A percentile compares a stretch with the other conserved stretches of the same genome.
These are phyloP conservation scores for Zygoascus hellenicus DNA, from an alignment of 1,139 yeast species.

Conservation along the genomic window DNA sequence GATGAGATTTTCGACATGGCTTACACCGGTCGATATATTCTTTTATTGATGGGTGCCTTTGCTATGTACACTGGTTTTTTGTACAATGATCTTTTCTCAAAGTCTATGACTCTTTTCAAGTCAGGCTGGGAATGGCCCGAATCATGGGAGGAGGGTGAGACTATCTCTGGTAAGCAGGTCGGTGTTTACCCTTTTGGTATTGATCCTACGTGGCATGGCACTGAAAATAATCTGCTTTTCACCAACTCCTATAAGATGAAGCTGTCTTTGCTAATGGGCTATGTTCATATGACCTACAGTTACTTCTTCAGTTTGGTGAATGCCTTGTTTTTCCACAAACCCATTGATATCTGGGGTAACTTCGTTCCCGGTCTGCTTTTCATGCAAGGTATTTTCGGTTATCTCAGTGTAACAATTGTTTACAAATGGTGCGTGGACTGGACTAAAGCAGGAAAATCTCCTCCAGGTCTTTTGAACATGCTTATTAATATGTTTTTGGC, in stretches of 20 bases:
- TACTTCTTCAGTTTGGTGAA: slow-evolving; percentile 80
- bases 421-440: slow-evolving; percentile 96
- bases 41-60: slow-evolving; percentile 84
- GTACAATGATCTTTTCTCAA: slow-evolving; percentile 89
- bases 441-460: slow-evolving; percentile 65
- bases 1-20: slow-evolving; percentile 98
- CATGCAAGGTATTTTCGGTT: slow-evolving; percentile 96
- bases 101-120: slow-evolving; percentile 75
- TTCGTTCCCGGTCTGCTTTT: slow-evolving; percentile 90
- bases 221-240: slow-evolving; percentile 84
- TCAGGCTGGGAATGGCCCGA: slow-evolving; percentile 94
- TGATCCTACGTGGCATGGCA: slow-evolving; percentile 96
- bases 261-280: slow-evolving; percentile 90
- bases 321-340: slow-evolving; percentile 62
- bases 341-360: slow-evolving; percentile 84
- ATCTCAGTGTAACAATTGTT: slow-evolving; percentile 71
- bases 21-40: slow-evolving; percentile 80
- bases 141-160: slow-evolving; percentile 54
- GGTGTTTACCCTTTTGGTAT: slow-evolving; percentile 81
- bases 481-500: slow-evolving; percentile 91
- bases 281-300: slow-evolving; percentile 89
- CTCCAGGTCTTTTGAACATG: slow-evolving; percentile 94
- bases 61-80: slow-evolving; percentile 91
- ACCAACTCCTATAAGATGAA: slow-evolving; percentile 97
- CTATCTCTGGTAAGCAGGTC: slow-evolving; percentile 54